Evolutionary conservation across 2,329 filamentous ascomycete species (phyloP).

Genomic region (Hymenoscyphus fraxineus): DNA sequence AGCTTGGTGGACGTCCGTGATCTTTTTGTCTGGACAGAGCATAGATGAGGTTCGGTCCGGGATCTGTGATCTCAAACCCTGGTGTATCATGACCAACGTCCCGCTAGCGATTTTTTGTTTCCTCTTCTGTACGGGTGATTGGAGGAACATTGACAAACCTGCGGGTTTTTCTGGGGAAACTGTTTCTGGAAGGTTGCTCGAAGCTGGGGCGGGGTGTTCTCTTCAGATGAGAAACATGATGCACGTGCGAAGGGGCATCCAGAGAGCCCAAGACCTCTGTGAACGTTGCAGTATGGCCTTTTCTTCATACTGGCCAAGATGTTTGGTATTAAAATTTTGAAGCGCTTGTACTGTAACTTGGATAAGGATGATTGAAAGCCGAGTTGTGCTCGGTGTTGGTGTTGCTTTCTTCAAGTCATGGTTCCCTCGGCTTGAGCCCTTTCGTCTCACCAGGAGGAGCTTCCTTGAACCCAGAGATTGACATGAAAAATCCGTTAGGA

Average conservation of each 20-base stretch:
- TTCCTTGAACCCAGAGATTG: not conserved
- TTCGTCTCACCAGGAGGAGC: not conserved
- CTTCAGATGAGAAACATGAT: not conserved
- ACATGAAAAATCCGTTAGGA: too few relatives aligned
- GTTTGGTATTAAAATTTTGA: not conserved
- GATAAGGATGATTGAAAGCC: not conserved
- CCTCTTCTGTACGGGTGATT: not conserved
- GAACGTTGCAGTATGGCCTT: not conserved
- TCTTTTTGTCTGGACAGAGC: not conserved
- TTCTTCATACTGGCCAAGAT: not conserved
- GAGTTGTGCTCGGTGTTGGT: not conserved
- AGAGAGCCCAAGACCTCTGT: slow-evolving; percentile 1
- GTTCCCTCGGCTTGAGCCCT: not conserved
- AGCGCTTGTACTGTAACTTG: not conserved
- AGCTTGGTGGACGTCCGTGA: not conserved
- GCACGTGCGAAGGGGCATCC: not conserved
- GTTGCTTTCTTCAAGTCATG: not conserved
- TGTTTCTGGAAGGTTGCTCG: not conserved
- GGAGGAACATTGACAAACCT: not conserved
- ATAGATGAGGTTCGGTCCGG: slow-evolving; percentile 1
- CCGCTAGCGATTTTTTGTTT: not conserved
- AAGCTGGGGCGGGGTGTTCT: not conserved
- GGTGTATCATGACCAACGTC: not conserved
- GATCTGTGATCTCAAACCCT: not conserved
- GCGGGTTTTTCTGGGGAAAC: not conserved